These are phyloP conservation scores for Usnea hakonensis DNA, from an alignment of 495 filamentous ascomycete species.

Conservation along the genomic window DNA sequence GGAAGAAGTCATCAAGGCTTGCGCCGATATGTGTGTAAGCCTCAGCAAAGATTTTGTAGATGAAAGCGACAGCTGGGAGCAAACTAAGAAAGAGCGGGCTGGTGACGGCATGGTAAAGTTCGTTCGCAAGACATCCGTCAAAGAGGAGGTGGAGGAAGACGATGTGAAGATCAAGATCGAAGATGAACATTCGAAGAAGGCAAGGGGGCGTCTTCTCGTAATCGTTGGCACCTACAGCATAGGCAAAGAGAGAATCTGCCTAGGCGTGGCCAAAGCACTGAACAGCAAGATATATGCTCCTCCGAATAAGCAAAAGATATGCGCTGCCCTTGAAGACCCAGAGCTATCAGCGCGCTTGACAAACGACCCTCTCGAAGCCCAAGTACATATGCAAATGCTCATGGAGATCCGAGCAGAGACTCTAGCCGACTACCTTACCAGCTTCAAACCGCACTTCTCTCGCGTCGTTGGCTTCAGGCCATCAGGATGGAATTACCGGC, in stretches of 20 bases:
- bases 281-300: conserved; percentile 86
- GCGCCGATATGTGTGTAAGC: conserved; percentile 76
- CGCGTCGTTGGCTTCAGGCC: conserved; percentile 89
- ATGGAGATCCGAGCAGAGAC: conserved; percentile 87
- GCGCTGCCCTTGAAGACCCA: conserved; percentile 72
- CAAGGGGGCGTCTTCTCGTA: conserved; percentile 67
- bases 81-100: conserved; percentile 41
- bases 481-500: conserved; percentile 83
- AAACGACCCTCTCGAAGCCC: conserved; percentile 68
- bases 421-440: conserved; percentile 75
- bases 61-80: conserved; percentile 44
- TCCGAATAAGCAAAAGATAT: conserved; percentile 73
- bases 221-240: conserved; percentile 96
- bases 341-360: conserved; percentile 74
- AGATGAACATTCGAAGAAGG: conserved; percentile 21
- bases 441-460: conserved; percentile 66
- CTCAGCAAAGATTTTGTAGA: conserved; percentile 51
- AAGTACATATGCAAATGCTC: conserved; percentile 95
- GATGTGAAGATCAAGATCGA: conserved; percentile 26
- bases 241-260: conserved; percentile 92
- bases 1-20: conserved; percentile 75
- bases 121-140: conserved; percentile 36
- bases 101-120: conserved; percentile 58
- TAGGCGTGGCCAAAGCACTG: conserved; percentile 82
- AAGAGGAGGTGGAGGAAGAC: conserved; percentile 28